These are phyloP conservation scores for Vitrella brassicaformis DNA, from an alignment of 73 alveolate species.

Conservation along the genomic window DNA sequence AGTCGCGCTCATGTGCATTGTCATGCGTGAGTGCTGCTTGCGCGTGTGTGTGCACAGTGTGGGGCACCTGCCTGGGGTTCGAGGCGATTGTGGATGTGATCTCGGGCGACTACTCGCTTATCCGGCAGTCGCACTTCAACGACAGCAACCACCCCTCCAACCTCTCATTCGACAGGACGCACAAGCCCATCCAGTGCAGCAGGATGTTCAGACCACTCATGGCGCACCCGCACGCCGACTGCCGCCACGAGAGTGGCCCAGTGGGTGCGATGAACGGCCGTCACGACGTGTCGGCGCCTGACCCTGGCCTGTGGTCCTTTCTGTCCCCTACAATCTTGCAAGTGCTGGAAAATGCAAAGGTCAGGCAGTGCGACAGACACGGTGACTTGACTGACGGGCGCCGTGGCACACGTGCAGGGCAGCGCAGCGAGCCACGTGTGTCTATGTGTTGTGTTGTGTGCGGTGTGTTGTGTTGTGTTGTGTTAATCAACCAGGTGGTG, in stretches of 20 bases:
- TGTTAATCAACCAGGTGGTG: too few relatives aligned
- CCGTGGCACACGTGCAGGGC: too few relatives aligned
- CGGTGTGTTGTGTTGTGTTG: too few relatives aligned
- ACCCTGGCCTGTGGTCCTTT: too few relatives aligned
- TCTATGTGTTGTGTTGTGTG: too few relatives aligned
- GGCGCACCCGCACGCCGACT: too few relatives aligned
- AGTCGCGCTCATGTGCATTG: not conserved
- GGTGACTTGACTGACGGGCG: not conserved
- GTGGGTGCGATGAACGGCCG: not conserved
- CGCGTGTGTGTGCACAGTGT: not conserved
- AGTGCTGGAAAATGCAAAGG: too few relatives aligned
- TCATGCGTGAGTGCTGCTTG: not conserved
- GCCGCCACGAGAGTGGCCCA: too few relatives aligned
- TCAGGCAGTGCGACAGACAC: too few relatives aligned
- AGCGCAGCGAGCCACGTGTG: too few relatives aligned
- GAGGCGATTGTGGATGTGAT: not conserved
- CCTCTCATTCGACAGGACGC: too few relatives aligned
- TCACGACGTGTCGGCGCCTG: not conserved
- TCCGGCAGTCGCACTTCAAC: not conserved
- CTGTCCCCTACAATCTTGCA: too few relatives aligned
- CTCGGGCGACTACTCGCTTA: not conserved
- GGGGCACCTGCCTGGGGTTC: not conserved
- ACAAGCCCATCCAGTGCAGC: not conserved
- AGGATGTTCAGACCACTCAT: not conserved
- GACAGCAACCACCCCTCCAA: not conserved